phyloP scores from a whole-genome alignment of 345 rosid species.

The Eucalyptus albens region DNA sequence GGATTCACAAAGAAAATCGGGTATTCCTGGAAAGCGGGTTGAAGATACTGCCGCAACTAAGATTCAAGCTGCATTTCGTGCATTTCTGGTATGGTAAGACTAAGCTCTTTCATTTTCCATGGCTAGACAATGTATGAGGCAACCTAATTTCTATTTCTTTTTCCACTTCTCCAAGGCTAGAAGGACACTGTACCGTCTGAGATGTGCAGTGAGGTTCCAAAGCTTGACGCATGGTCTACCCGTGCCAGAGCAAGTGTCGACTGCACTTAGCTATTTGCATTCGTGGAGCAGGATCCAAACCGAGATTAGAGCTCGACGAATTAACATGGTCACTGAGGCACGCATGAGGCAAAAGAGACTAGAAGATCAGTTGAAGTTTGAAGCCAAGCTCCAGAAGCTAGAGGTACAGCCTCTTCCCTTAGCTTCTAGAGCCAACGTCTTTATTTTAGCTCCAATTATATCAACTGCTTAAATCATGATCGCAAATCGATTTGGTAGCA shows the following conservation, averaged over 20 bases:
- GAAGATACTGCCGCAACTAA: constrained; percentile 33
- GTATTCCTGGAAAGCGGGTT: not conserved
- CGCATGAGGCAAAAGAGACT: constrained; percentile 49
- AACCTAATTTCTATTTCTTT: not conserved
- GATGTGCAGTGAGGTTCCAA: constrained; percentile 47
- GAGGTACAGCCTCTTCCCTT: constrained; percentile 22
- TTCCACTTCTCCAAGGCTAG: constrained; percentile 29
- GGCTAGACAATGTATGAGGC: not conserved
- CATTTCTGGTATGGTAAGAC: constrained; percentile 19
- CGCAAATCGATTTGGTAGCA: not conserved
- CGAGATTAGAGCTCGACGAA: constrained; percentile 46
- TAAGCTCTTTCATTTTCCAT: not conserved
- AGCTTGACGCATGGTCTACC: constrained; percentile 35
- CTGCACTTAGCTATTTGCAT: constrained; percentile 41
- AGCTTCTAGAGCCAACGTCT: not conserved
- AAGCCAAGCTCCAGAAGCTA: constrained; percentile 54
- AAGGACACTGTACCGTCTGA: constrained; percentile 25
- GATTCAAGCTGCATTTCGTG: constrained; percentile 62
- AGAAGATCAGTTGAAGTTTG: constrained; percentile 66
- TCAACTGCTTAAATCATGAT: not conserved
- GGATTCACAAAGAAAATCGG: not conserved
- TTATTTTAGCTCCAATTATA: not conserved
- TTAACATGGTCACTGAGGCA: constrained; percentile 66
- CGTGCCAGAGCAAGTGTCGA: constrained; percentile 41
- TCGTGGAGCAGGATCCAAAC: constrained; percentile 71